Conservation (phyloP, 176 grass and related monocot genomes). For the Phoenix roebelenii region DNA sequence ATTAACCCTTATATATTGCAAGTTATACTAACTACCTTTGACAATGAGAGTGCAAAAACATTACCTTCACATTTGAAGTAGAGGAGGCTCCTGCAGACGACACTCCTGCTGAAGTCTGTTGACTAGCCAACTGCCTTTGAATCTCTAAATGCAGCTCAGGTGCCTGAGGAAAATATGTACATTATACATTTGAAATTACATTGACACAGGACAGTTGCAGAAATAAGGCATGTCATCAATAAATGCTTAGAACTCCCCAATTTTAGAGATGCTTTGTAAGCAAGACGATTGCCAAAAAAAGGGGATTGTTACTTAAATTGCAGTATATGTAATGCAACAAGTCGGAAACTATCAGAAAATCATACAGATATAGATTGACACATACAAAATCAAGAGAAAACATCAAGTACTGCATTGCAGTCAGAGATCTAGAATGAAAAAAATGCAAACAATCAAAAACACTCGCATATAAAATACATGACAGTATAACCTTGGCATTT, state of each 20-base stretch:
- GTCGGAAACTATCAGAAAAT: no score
- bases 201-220: background rate
- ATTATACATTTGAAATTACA: background rate
- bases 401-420: no score
- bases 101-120: constrained; percentile 29
- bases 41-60: background rate
- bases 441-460: no score
- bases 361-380: no score
- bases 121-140: constrained; percentile 50
- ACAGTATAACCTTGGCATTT: no score
- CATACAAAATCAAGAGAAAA: no score
- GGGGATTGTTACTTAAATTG: no score
- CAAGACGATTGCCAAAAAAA: background rate
- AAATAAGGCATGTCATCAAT: constrained; percentile 2
- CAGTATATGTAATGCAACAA: no score
- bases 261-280: background rate
- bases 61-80: constrained; percentile 46
- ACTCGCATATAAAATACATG: no score
- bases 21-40: background rate
- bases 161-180: constrained; percentile 20
- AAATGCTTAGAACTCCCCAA: background rate
- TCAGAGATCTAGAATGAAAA: no score
- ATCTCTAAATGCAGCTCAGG: constrained; percentile 61
- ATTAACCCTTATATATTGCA: background rate
- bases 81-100: constrained; percentile 27